Evolutionary conservation across 1,139 yeast species (phyloP), one percentile per base, ranked within the genome.

Genomic region (Magnusiomyces tetraspermus): DNA sequence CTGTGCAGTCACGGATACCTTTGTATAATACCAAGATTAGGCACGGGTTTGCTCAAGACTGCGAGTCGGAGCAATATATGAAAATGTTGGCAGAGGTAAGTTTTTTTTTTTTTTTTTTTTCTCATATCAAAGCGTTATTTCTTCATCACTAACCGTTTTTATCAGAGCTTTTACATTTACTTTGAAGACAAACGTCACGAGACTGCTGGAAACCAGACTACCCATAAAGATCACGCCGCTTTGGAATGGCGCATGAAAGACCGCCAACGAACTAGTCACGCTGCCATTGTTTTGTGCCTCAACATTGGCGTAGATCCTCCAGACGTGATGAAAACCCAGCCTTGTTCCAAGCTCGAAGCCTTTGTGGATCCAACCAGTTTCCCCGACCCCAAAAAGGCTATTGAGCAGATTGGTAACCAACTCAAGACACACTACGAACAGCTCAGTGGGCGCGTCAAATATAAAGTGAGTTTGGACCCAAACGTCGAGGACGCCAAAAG

Each of bases 241-340:
- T 71, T 80, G 3, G 97, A 92, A 63, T 92, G 98, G 98, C 85
- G 94, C 60, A 85, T 88, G 77, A 82, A 84, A 58, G 96, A 89
- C 61, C 79, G 96, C 44, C 96, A 86, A 64, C 85, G 90, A 65
- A 94, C 99, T 0, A 89, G 90, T n/a, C 82, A 87, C 55, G 98
- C 97, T 0, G 97, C 96, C 15, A 73, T 92, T 30, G 90, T 92
- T 51, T 71, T 92, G 49, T 92, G 99, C 66, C 73, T 92, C 45
- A 92, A 94, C 64, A 72, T 92, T 49, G 97, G 98, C 3, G 97
- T 92, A 2, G 97, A 92, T 60, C 98, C 99, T 2, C 98, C 99
- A 1, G 98, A 94, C 68, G 82, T 90, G 38, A 81, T 87, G 69
- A 88, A 89, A 67, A 89, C 97, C 0, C 90, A 86, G 58, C 97